Percentiles rank a stretch among this genome's conserved stretches.
Conservation (phyloP, 1,284 basidiomycete genomes). For the Ustilago hordei region DNA sequence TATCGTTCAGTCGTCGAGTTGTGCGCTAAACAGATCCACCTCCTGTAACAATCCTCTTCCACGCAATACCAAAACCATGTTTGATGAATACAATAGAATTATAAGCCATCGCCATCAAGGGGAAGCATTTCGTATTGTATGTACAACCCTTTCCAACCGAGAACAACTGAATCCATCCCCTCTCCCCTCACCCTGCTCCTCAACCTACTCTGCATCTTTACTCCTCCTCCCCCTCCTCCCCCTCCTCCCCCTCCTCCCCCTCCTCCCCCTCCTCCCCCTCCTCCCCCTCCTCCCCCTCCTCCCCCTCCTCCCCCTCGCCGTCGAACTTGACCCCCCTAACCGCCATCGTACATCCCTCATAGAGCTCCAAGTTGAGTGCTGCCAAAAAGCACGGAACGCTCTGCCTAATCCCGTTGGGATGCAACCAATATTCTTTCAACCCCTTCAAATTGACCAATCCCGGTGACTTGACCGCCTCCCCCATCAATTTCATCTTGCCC, state of each 20-base stretch:
- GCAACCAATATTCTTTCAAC: constrained; percentile 72
- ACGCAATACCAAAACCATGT: neutral
- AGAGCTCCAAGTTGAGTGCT: constrained; percentile 72
- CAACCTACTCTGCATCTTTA: constrained; percentile 3
- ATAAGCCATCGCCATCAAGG: constrained; percentile 2
- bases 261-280: constrained; percentile 10
- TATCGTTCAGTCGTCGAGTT: constrained; percentile 19
- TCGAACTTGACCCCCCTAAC: constrained; percentile 20
- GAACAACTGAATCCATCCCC: neutral
- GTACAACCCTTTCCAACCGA: neutral
- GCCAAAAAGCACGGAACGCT: constrained; percentile 73
- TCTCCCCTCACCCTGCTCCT: constrained; percentile 5
- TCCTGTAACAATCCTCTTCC: neutral
- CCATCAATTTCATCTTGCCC: constrained; percentile 72
- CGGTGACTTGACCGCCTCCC: constrained; percentile 65
- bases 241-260: too few relatives aligned
- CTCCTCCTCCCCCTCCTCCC: neutral
- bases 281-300: constrained; percentile 3
- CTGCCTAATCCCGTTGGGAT: constrained; percentile 70
- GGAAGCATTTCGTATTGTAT: too few relatives aligned
- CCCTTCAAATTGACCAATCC: constrained; percentile 52
- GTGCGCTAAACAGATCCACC: constrained; percentile 17
- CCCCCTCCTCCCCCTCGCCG: constrained; percentile 12
- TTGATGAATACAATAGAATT: constrained; percentile 2
- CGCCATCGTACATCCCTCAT: constrained; percentile 60